Conservation (phyloP, 75 land plant species). For the Chamaecyparis obtusa region DNA sequence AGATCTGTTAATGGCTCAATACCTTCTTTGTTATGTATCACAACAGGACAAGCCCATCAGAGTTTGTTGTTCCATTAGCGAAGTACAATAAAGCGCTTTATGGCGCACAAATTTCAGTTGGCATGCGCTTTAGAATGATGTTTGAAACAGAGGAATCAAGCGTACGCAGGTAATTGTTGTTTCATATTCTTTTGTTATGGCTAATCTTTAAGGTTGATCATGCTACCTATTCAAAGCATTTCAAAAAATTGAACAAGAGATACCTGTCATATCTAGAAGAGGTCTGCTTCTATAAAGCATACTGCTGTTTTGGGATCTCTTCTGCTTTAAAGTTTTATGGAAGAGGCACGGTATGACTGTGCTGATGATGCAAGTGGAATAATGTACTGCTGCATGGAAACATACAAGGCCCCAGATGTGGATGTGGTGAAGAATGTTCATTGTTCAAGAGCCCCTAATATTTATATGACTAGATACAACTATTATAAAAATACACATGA, state of each 20-base stretch:
- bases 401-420: conserved; percentile 23
- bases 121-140: conserved; percentile 94
- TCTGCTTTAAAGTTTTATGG: background rate
- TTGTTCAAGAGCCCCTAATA: too few species aligned
- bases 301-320: too few species aligned
- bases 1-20: background rate
- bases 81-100: conserved; percentile 73
- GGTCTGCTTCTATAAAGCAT: background rate
- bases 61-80: conserved; percentile 72
- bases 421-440: too few species aligned
- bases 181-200: background rate
- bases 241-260: background rate
- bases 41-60: conserved; percentile 83
- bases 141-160: conserved; percentile 94
- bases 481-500: too few species aligned
- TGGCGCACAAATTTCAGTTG: conserved; percentile 67
- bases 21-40: background rate
- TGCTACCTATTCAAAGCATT: background rate
- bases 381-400: background rate
- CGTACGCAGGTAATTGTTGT: conserved; percentile 63
- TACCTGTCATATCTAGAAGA: conserved; percentile 5
- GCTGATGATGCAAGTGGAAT: too few species aligned
- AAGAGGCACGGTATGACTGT: background rate
- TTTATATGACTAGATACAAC: too few species aligned
- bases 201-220: background rate